phyloP scores from a whole-genome alignment of 352 stramenopile species.

The Globisporangium mamillatum region DNA sequence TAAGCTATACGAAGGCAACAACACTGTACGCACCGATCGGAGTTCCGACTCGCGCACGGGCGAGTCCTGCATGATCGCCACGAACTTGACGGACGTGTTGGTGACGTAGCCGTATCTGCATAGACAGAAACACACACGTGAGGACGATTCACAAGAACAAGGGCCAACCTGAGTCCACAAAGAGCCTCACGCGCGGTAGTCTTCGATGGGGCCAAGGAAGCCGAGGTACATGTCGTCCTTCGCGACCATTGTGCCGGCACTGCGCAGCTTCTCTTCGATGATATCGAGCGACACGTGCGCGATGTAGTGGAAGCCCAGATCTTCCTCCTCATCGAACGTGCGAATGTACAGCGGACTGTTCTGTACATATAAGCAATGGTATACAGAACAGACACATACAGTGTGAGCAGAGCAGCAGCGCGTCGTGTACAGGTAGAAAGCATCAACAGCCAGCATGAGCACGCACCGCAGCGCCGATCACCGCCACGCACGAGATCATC shows the following conservation, averaged over 20 bases:
- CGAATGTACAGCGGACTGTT: conserved; percentile 84
- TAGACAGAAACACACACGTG: background rate
- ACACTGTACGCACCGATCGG: conserved; percentile 40
- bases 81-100: conserved; percentile 84
- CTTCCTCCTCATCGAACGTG: conserved; percentile 80
- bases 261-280: conserved; percentile 75
- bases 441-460: background rate
- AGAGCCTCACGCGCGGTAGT: conserved; percentile 68
- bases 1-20: background rate
- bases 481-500: conserved; percentile 83
- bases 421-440: background rate
- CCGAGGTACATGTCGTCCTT: conserved; percentile 88
- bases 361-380: conserved; percentile 16
- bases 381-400: background rate
- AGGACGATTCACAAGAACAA: background rate
- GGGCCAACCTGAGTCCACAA: background rate
- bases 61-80: conserved; percentile 72
- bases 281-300: conserved; percentile 83
- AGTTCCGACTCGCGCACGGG: conserved; percentile 79
- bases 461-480: conserved; percentile 77
- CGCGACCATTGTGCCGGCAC: conserved; percentile 37
- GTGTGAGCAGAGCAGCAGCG: background rate
- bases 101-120: conserved; percentile 79
- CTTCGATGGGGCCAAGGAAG: conserved; percentile 80
- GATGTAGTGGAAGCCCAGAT: conserved; percentile 87